These are phyloP conservation scores for Magnusiomyces fungicola DNA, from an alignment of 1,139 yeast species.

Conservation along the genomic window DNA sequence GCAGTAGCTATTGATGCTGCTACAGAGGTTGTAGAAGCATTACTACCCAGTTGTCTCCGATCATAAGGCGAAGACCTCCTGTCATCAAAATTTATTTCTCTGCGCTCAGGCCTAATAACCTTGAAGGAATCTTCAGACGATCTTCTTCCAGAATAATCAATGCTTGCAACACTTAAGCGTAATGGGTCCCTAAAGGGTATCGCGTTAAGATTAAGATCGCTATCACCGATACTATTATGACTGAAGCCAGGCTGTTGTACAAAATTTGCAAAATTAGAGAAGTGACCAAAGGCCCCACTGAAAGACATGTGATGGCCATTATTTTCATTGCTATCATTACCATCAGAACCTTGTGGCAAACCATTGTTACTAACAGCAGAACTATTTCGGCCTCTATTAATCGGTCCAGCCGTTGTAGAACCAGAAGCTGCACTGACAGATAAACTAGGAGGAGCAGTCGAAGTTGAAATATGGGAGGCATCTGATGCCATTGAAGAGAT, in stretches of 20 bases:
- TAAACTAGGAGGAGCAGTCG: no score
- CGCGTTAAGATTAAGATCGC: no score
- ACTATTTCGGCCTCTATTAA: no score
- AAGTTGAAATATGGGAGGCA: no score
- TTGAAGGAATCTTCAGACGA: constrained; percentile 44
- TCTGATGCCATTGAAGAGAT: no score
- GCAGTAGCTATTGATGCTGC: neutral
- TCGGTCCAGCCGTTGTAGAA: no score
- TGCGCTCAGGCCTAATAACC: constrained; percentile 55
- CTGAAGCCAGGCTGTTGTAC: neutral
- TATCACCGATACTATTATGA: no score
- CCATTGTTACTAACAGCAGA: no score
- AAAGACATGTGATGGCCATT: neutral
- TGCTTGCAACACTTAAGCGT: constrained; percentile 11
- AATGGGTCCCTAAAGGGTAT: no score
- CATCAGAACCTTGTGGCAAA: no score
- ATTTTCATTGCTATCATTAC: no score
- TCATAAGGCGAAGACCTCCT: constrained; percentile 70
- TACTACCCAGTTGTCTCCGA: constrained; percentile 12
- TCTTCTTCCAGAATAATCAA: constrained; percentile 9
- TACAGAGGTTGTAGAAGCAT: neutral
- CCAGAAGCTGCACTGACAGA: no score
- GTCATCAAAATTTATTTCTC: constrained; percentile 77
- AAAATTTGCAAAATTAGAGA: neutral
- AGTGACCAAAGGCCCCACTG: constrained; percentile 1